Percentiles rank a stretch among this genome's conserved stretches.
phyloP scores from a whole-genome alignment of 805 yeast genomes.

The Wickerhamiella australiensis region DNA sequence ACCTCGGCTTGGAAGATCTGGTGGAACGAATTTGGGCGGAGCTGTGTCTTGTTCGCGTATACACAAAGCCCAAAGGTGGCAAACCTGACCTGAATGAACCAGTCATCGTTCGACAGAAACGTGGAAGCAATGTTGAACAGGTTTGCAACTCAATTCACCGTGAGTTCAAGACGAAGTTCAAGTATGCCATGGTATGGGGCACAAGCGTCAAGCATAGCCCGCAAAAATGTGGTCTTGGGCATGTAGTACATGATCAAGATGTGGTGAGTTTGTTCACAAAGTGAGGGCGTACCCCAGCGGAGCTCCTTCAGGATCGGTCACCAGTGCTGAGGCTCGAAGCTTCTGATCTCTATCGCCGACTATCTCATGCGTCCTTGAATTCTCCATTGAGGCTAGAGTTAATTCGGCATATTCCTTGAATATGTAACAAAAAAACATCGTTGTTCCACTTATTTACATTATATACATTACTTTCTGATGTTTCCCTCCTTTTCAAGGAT shows the following conservation, averaged over 20 bases:
- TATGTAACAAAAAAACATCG: not conserved
- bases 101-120: slow-evolving; percentile 66
- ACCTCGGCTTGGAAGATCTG: slow-evolving; percentile 74
- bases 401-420: no score
- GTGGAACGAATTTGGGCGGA: slow-evolving; percentile 91
- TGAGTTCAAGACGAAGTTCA: slow-evolving; percentile 82
- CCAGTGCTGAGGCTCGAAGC: not conserved
- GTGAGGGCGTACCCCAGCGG: slow-evolving; percentile 26
- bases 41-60: slow-evolving; percentile 63
- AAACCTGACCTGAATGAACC: slow-evolving; percentile 79
- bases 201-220: slow-evolving; percentile 86
- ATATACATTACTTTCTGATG: slow-evolving; percentile 15
- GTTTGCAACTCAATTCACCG: slow-evolving; percentile 88
- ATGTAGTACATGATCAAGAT: slow-evolving; percentile 80
- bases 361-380: not conserved
- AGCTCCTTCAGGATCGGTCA: no score
- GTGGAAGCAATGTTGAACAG: slow-evolving; percentile 59
- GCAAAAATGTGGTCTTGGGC: slow-evolving; percentile 86
- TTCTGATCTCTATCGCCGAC: not conserved
- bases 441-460: not conserved
- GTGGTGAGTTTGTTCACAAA: slow-evolving; percentile 86
- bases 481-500: slow-evolving; percentile 52
- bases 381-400: no score
- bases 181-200: slow-evolving; percentile 95
- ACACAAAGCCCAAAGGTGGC: slow-evolving; percentile 73